Percentiles rank a stretch among this genome's conserved stretches.
phyloP scores from a whole-genome alignment of 1,139 yeast genomes.

The Nematodospora anomalae region DNA sequence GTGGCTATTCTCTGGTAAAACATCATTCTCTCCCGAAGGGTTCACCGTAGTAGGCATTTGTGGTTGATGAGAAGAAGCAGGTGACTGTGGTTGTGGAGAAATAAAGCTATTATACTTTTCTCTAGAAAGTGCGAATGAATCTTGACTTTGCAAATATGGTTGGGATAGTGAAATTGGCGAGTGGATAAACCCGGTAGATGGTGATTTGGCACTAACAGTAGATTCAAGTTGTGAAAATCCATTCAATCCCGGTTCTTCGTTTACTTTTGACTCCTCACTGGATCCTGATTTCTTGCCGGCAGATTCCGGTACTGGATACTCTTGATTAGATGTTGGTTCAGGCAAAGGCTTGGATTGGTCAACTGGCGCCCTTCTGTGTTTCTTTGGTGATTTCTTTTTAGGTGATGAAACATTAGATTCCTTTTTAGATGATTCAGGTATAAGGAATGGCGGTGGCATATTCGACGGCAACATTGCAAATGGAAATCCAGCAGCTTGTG shows the following conservation, averaged over 20 bases:
- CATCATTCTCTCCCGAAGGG: too few relatives aligned
- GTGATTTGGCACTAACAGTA: slow-evolving; percentile 6
- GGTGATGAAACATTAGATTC: slow-evolving; percentile 5
- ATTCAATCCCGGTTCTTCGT: background rate
- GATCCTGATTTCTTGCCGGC: background rate
- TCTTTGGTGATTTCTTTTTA: slow-evolving; percentile 5
- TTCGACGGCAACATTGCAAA: slow-evolving; percentile 19
- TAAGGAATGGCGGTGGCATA: slow-evolving; percentile 12
- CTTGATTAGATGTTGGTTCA: background rate
- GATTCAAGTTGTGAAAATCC: background rate
- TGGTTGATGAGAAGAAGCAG: too few relatives aligned
- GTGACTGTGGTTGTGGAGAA: slow-evolving; percentile 4
- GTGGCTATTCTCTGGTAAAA: too few relatives aligned
- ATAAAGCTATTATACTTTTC: slow-evolving; percentile 6
- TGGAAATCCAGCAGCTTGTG: slow-evolving; percentile 19
- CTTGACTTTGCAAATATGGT: slow-evolving; percentile 1
- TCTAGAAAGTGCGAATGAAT: slow-evolving; percentile 5
- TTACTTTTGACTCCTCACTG: background rate
- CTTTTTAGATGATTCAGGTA: background rate
- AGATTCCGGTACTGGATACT: background rate
- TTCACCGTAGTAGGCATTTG: too few relatives aligned
- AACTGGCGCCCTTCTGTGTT: slow-evolving; percentile 5
- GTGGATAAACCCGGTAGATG: slow-evolving; percentile 9
- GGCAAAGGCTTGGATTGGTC: slow-evolving; percentile 12
- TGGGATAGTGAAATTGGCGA: slow-evolving; percentile 4